Evolutionary conservation across 306 rosid species (phyloP), one percentile per base, ranked within the genome.

Genomic region (Astragalus glycyphyllos): DNA sequence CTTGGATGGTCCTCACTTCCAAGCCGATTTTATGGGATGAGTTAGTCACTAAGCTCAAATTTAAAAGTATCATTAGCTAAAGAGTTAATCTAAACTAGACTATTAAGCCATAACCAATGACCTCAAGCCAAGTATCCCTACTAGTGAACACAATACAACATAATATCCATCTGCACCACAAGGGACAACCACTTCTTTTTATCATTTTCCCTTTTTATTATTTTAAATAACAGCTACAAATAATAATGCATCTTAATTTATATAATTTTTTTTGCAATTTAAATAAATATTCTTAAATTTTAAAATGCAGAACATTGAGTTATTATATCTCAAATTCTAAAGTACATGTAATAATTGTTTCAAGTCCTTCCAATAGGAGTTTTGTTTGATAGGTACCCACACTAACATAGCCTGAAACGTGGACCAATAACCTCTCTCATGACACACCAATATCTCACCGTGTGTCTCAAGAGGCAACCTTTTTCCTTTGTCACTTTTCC

Each of bases 51-150:
- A 26, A 26, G 23, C 31, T 26, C 31, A 26, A 26, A 26, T 26
- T 26, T 26, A 26, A 26, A 3, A 26, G 31, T 26, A 26, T 26
- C 4, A 4, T 26, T 26, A 26, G 31, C 6, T 7, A 5, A 35
- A 35, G 4, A 35, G 40, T 1, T 35, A 35, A 6, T 35, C 40
- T 4, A 35, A 35, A 35, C 6, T 5, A 40, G 51, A n/a, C 51
- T 4, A 10, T n/a, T 47, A 4, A 47, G 13, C 16, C 6, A n/a
- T 1, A 5, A 47, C 58, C 58, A 5, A 60, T 4, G 40, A 32
- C 15, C 11, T 44, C 11, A 70, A 54, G 44, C 67, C 34, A 16
- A 63, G 37, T 62, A 54, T 55, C 77, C 26, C 11, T n/a, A 44
- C 12, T 9, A 32, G 60, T 51, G 26, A 67, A 62, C 72, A 44